These are phyloP conservation scores for Gymnopilus junonius DNA, from an alignment of 768 basidiomycete genomes.

Conservation along the genomic window DNA sequence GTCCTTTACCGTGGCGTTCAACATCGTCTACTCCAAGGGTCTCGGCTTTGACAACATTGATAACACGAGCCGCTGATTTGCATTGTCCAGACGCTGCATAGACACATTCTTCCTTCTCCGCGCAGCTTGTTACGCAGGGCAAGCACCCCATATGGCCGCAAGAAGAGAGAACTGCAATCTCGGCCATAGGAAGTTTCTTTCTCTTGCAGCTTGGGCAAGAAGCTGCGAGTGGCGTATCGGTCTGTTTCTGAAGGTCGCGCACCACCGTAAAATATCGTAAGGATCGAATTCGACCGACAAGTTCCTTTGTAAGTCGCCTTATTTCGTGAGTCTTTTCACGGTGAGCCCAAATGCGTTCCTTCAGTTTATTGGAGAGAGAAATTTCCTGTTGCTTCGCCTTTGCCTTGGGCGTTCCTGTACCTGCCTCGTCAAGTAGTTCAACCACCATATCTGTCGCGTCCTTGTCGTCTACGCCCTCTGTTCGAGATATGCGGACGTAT, in stretches of 20 bases:
- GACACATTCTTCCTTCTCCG: slow-evolving; percentile 82
- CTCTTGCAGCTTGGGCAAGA: slow-evolving; percentile 67
- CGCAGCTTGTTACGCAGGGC: slow-evolving; percentile 71
- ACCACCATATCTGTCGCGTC: slow-evolving; percentile 71
- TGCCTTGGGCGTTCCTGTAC: slow-evolving; percentile 49
- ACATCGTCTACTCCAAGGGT: slow-evolving; percentile 83
- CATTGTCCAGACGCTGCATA: slow-evolving; percentile 72
- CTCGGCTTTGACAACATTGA: slow-evolving; percentile 83
- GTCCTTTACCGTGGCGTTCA: slow-evolving; percentile 70
- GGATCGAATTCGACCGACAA: slow-evolving; percentile 88
- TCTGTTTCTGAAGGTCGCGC: slow-evolving; percentile 83
- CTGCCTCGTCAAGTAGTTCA: slow-evolving; percentile 64
- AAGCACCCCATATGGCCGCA: slow-evolving; percentile 91
- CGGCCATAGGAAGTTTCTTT: slow-evolving; percentile 58
- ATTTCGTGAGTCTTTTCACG: slow-evolving; percentile 89
- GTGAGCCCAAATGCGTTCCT: slow-evolving; percentile 76
- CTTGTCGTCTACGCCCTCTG: slow-evolving; percentile 77
- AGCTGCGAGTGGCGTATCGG: slow-evolving; percentile 58
- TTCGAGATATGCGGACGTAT: slow-evolving; percentile 69
- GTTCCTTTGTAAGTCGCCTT: slow-evolving; percentile 82
- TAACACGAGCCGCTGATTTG: slow-evolving; percentile 75
- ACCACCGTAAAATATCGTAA: slow-evolving; percentile 92
- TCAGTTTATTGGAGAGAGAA: slow-evolving; percentile 55
- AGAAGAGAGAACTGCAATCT: slow-evolving; percentile 86
- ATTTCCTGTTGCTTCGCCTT: slow-evolving; percentile 60